Base-by-base conservation (phyloP, 495 filamentous ascomycete species). In the Thozetella sp. region DNA sequence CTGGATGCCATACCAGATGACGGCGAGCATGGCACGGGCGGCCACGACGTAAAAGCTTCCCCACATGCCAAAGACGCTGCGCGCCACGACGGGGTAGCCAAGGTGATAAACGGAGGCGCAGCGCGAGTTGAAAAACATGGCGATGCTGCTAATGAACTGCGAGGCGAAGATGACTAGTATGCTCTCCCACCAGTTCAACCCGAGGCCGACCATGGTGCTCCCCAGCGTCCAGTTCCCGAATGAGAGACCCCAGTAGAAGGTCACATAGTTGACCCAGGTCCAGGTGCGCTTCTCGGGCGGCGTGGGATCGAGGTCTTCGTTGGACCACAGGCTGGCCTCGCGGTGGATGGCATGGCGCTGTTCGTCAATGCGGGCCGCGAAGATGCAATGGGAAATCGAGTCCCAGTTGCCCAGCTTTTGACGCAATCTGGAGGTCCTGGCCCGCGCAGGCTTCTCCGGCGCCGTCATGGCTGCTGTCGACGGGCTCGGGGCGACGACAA, bases 151-250 rank as follows among this genome's bases (percentile, higher is more conserved):
- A 58, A 79, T 78, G 17, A 67, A 52, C 53, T 78, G 75, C 15
- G 69, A 73, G 25, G 72, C 61, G 56, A 79, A 77, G 58, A 78
- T 77, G 15, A 76, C 74, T 3, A 77, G 50, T 48, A 79, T 77
- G n/a, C 69, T 58, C 63, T 79, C 69, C 73, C 76, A 76, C 76
- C 76, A 79, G 57, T 70, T 76, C 26, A 79, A 53, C 2, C 75
- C 75, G 12, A 77, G 71, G 20, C 73, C 76, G 34, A 79, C 64
- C 73, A 76, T 76, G 1, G 71, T 69, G 43, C 65, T 67, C 37
- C 74, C 76, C 51, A 76, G 51, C 13, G 69, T 76, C 76, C 76
- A 79, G 56, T 77, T 76, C 37, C 71, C 72, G 61, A 79, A 75
- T 15, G 66, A 70, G 37, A 79, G 57, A 1, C 68, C 72, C 56